Base-by-base conservation (phyloP, 2,329 filamentous ascomycete species). In the Fusarium pseudoanthophilum region DNA sequence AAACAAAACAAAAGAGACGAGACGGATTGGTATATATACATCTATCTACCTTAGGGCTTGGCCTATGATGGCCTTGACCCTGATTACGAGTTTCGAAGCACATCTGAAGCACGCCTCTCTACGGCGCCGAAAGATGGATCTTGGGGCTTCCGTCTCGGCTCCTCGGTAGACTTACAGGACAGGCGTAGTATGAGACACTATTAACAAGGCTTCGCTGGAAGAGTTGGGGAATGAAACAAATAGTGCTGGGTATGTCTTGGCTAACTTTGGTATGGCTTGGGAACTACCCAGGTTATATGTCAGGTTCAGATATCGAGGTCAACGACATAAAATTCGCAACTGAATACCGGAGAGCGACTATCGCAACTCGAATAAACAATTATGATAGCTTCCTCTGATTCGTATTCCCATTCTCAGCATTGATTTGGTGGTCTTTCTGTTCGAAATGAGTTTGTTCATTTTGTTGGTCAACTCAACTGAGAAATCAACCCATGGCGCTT, bases 21-120 rank as follows among this genome's bases (percentile, higher is more conserved):
- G 74, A 79, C 77, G 78, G 78, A 79, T 86, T 85, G 83, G 64
- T 57, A 63, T 67, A 59, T 61, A 43, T n/a, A 43, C 45, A 43
- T 43, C 21, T 42, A 42, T 40, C 20, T 45, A 42, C 20, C 34
- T 51, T 30, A 39, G 30, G 32, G 30, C 60, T 62, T 65, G 70
- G 20, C 48, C 7, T 30, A 45, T 43, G 28, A 24, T 24, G 45
- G 26, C 10, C 62, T 63, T 58, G 45, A 49, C 59, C 73, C 63
- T 53, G 43, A 56, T 60, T 45, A 60, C 70, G 52, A 42, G 55
- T 66, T 64, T 62, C 63, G 72, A 78, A 63, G 74, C 74, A 76
- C 56, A 73, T 78, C 74, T 78, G 76, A 77, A 77, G 76, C 76
- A 75, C 60, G 70, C 60, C 60, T 61, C 56, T 51, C 21, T 37